Percentiles rank a stretch among this genome's conserved stretches.
phyloP scores from a whole-genome alignment of 805 yeast genomes.

The Hanseniaspora occidentalis region DNA sequence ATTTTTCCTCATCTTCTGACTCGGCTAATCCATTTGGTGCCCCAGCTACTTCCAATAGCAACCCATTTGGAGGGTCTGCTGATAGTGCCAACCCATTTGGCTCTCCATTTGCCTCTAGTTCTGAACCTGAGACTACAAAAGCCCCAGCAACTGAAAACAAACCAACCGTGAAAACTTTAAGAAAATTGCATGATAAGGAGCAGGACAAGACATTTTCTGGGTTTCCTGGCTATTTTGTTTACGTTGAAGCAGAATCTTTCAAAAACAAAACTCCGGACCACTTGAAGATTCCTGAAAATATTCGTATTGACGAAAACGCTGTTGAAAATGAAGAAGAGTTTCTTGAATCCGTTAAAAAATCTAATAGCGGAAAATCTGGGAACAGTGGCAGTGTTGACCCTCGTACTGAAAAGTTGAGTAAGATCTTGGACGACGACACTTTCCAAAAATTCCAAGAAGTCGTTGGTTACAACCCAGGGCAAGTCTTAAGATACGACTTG shows the following conservation, averaged over 20 bases:
- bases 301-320: conserved; percentile 39
- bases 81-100: conserved; percentile 13
- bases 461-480: conserved; percentile 73
- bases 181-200: conserved; percentile 19
- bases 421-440: conserved; percentile 56
- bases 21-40: conserved; percentile 26
- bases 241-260: conserved; percentile 60
- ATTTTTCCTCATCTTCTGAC: conserved; percentile 22
- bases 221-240: conserved; percentile 56
- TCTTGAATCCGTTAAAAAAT: conserved; percentile 11
- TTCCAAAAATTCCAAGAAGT: conserved; percentile 70
- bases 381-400: conserved; percentile 23
- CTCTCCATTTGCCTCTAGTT: conserved; percentile 4
- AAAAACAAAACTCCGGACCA: conserved; percentile 38
- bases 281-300: conserved; percentile 35
- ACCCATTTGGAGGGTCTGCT: background rate
- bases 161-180: conserved; percentile 23
- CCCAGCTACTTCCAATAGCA: conserved; percentile 1
- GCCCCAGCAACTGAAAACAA: conserved; percentile 3
- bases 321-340: conserved; percentile 18
- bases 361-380: background rate
- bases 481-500: conserved; percentile 74
- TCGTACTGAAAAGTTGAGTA: conserved; percentile 36
- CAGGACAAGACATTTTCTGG: conserved; percentile 15
- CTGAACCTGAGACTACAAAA: conserved; percentile 4